Base-by-base conservation (phyloP, 1,284 basidiomycete species). In the Chondrostereum purpureum region DNA sequence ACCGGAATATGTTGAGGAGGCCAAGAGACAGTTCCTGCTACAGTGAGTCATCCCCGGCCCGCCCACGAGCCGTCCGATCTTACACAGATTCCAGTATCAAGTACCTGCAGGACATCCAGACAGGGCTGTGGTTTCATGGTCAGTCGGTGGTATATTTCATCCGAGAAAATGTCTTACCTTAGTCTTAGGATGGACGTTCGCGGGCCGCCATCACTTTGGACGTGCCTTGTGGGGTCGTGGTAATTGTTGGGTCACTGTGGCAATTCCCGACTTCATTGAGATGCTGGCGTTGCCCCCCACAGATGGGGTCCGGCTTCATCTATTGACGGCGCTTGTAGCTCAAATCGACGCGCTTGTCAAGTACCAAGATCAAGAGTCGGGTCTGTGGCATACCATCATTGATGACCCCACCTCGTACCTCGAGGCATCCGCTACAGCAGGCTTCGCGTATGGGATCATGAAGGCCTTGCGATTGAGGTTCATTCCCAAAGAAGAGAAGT, bases 221-320 rank as follows among this genome's bases (percentile, higher is more conserved):
- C 61, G 64, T 21, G 78, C 78, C 2, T 66, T 69, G 24, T 82
- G 79, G 80, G 80, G 76, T 3, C 63, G 80, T 40, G 79, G 80
- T 18, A 83, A 82, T 59, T 80, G 78, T 58, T 83, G 79, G 75
- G 70, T 79, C 46, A 82, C 79, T 0, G 65, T 78, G 23, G 68
- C 77, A 17, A 82, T 82, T 52, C 80, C 78, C 0, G 71, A 80
- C 52, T 78, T 83, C 59, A 72, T 82, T 50, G 72, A 77, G 44
- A 65, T 78, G 49, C 65, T 78, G 31, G 55, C 65, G 12, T 62
- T 70, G 11, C 64, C 66, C 2, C 51, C 60, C 14, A 57, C 58
- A 1, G 75, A 79, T 52, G 72, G 72, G 10, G 47, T 76, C 14
- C 65, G 72, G 39, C 56, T 65, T 48, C 72, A 72, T 52, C 63